phyloP scores from a whole-genome alignment of 805 yeast genomes.

The Pichia insulana region DNA sequence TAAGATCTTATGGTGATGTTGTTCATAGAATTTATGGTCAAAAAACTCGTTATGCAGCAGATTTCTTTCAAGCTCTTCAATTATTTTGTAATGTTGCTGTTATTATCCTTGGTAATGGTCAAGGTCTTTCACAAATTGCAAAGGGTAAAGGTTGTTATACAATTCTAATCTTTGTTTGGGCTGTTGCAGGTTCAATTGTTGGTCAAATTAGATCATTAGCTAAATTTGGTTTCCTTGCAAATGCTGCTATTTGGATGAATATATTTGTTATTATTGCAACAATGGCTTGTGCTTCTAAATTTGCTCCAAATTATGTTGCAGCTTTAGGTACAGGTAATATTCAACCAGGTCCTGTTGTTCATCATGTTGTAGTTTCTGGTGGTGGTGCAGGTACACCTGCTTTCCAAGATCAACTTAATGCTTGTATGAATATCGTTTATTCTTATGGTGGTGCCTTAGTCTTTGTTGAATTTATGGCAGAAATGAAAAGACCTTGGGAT shows the following conservation, averaged over 20 bases:
- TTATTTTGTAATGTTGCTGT: conserved; percentile 37
- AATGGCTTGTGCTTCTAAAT: conserved; percentile 33
- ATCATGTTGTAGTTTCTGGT: conserved; percentile 16
- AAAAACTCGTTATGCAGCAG: conserved; percentile 26
- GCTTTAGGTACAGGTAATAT: conserved; percentile 15
- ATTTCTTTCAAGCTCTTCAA: conserved; percentile 33
- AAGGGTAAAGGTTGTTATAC: conserved; percentile 31
- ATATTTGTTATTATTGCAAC: conserved; percentile 35
- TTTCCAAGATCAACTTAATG: conserved; percentile 8
- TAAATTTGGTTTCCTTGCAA: conserved; percentile 34
- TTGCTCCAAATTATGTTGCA: conserved; percentile 28
- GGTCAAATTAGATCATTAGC: conserved; percentile 36
- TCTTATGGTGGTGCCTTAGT: conserved; percentile 44
- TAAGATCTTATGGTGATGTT: conserved; percentile 35
- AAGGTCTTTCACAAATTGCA: conserved; percentile 33
- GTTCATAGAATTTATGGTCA: conserved; percentile 33
- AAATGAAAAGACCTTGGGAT: conserved; percentile 39
- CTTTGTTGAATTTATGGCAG: conserved; percentile 39
- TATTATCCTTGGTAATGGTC: conserved; percentile 34
- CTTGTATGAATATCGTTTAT: conserved; percentile 35
- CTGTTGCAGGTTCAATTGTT: conserved; percentile 33
- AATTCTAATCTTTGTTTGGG: conserved; percentile 35
- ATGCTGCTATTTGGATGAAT: conserved; percentile 40
- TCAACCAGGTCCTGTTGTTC: conserved; percentile 21
- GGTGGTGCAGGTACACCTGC: conserved; percentile 25